These are phyloP conservation scores for Melastoma candidum DNA, from an alignment of 441 rosid genomes.

Conservation along the genomic window DNA sequence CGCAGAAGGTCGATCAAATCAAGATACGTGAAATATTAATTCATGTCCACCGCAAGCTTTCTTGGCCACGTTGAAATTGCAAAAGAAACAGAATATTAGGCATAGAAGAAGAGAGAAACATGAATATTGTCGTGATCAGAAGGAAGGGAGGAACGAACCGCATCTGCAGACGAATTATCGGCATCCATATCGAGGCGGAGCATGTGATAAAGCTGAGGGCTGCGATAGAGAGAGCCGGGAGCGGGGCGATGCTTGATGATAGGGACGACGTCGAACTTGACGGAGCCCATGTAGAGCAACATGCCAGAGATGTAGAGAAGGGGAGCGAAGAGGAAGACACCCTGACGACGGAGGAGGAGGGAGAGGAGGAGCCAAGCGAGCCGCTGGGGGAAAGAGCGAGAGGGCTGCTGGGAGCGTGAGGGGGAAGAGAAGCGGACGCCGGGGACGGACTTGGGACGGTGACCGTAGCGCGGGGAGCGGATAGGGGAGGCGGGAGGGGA, in stretches of 20 bases:
- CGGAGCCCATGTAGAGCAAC: conserved; percentile 87
- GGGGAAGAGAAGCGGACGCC: conserved; percentile 41
- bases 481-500: conserved; percentile 92
- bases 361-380: conserved; percentile 78
- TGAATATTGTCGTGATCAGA: neutral
- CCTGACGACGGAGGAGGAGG: conserved; percentile 85
- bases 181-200: conserved; percentile 76
- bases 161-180: conserved; percentile 85
- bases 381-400: conserved; percentile 59
- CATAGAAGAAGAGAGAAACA: neutral
- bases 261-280: conserved; percentile 70
- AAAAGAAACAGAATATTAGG: neutral
- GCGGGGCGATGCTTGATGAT: conserved; percentile 10
- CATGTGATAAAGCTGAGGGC: conserved; percentile 80
- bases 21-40: no score
- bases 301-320: conserved; percentile 81
- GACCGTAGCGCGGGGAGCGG: conserved; percentile 81
- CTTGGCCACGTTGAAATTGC: no score
- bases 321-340: conserved; percentile 80
- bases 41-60: no score
- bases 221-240: conserved; percentile 23
- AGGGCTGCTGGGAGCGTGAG: conserved; percentile 36
- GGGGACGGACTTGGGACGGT: conserved; percentile 15
- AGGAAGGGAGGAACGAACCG: conserved; percentile 33
- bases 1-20: no score